Evolutionary conservation across 2,329 filamentous ascomycete species (phyloP), one percentile per base, ranked within the genome.

Genomic region (Thielaviopsis punctulata): DNA sequence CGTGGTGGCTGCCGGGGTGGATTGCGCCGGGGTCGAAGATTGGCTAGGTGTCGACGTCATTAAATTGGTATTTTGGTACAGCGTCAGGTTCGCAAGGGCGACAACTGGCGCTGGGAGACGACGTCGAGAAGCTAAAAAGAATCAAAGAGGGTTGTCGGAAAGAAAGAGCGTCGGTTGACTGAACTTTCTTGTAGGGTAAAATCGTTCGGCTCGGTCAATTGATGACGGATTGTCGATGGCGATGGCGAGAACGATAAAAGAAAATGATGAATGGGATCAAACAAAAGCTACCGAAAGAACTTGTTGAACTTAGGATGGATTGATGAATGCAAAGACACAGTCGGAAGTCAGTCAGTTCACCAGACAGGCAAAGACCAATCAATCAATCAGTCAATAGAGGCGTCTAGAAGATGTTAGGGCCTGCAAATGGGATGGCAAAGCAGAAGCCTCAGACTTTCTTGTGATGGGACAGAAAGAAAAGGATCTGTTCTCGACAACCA

Each of bases 21-120:
- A 51, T 54, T 54, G 71, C 71, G 76, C 76, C 75, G 73, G 67
- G 62, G 65, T 73, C 64, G 68, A 64, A 63, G 69, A 72, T 64
- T 73, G 70, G 68, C 73, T 48, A 44, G 48, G 48, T 51, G 49
- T 48, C 67, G 76, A 78, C 73, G 75, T 79, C 76, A 79, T 79
- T 76, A 69, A 69, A 65, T 63, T 54, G 52, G 48, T 54, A 49
- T 48, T 54, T 50, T 19, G 36, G 23, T 46, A 41, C 49, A 54
- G 52, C 52, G 52, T 48, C 52, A 54, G 49, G 45, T 54, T 47
- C 52, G 52, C 52, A 13, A 51, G 49, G 47, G 52, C 52, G 52
- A 54, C 45, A 51, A 54, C 52, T 54, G 52, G 48, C 52, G 52
- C 52, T 54, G 52, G 49, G 30, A 36, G 13, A 36, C 30, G 30